These are phyloP conservation scores for Thelonectria blattea DNA, from an alignment of 2,329 filamentous ascomycete genomes.

Conservation along the genomic window DNA sequence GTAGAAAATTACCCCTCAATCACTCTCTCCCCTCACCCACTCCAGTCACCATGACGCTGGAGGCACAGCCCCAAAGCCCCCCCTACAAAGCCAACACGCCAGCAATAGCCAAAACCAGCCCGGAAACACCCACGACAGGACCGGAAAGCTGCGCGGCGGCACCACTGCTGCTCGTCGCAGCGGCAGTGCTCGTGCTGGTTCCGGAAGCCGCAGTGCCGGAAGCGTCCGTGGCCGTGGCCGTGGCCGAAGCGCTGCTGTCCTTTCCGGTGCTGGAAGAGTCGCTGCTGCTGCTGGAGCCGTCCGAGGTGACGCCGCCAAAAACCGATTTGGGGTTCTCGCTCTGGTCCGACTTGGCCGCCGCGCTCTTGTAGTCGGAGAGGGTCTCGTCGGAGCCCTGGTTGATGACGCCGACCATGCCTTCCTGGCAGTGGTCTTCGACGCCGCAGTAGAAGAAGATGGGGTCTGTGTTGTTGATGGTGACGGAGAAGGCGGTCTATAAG, in stretches of 20 bases:
- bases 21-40: neutral
- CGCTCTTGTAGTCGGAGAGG: conserved; percentile 25
- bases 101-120: neutral
- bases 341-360: conserved; percentile 13
- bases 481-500: conserved; percentile 28
- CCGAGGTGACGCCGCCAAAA: conserved; percentile 22
- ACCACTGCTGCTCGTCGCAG: neutral
- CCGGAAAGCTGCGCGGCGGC: neutral
- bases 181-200: neutral
- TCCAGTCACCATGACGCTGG: neutral
- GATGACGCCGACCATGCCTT: conserved; percentile 42
- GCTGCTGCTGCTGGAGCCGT: neutral
- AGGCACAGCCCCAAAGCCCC: neutral
- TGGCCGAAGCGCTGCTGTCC: neutral
- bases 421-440: conserved; percentile 37
- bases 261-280: neutral
- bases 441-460: conserved; percentile 42
- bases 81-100: neutral
- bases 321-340: conserved; percentile 16
- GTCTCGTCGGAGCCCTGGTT: conserved; percentile 33
- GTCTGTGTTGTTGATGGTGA: conserved; percentile 39
- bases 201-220: neutral
- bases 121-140: neutral
- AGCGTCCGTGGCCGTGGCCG: neutral
- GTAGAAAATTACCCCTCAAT: neutral